Percentiles rank a stretch among this genome's conserved stretches.
Conservation (phyloP, 495 filamentous ascomycete genomes). For the Podospora comata region DNA sequence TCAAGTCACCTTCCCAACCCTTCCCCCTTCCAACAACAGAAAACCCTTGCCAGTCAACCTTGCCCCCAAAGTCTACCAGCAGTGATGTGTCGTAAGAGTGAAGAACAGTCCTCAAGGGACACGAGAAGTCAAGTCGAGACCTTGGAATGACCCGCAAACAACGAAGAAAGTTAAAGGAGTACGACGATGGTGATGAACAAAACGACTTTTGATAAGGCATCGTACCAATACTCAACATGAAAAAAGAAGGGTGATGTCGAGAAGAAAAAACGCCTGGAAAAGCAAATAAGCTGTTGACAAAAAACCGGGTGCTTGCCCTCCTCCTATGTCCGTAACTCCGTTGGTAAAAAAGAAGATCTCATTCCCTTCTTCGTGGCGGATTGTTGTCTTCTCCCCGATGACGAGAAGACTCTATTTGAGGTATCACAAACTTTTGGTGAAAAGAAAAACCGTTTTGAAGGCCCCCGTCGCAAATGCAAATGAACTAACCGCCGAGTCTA, state of each 20-base stretch:
- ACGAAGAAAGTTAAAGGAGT: background rate
- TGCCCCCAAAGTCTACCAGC: background rate
- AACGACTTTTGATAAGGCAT: background rate
- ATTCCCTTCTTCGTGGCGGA: constrained; percentile 14
- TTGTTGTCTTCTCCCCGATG: constrained; percentile 11
- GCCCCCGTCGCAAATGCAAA: constrained; percentile 41
- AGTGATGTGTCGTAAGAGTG: background rate
- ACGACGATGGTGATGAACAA: constrained; percentile 3
- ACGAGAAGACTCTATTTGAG: constrained; percentile 26
- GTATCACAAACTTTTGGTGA: constrained; percentile 39
- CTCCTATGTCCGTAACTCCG: constrained; percentile 14
- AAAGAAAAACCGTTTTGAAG: constrained; percentile 17
- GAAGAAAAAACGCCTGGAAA: background rate
- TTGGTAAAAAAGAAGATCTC: constrained; percentile 7
- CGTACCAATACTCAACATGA: background rate
- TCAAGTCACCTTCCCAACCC: background rate
- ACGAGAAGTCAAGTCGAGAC: background rate
- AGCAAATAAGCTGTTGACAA: background rate
- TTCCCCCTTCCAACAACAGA: background rate
- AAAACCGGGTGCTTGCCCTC: background rate
- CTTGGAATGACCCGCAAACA: background rate
- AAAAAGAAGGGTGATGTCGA: background rate
- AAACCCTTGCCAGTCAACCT: background rate
- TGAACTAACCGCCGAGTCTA: constrained; percentile 40
- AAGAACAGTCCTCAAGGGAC: background rate